Conservation (phyloP, 179 eudicot species). For the Heliamphora ciliata region DNA sequence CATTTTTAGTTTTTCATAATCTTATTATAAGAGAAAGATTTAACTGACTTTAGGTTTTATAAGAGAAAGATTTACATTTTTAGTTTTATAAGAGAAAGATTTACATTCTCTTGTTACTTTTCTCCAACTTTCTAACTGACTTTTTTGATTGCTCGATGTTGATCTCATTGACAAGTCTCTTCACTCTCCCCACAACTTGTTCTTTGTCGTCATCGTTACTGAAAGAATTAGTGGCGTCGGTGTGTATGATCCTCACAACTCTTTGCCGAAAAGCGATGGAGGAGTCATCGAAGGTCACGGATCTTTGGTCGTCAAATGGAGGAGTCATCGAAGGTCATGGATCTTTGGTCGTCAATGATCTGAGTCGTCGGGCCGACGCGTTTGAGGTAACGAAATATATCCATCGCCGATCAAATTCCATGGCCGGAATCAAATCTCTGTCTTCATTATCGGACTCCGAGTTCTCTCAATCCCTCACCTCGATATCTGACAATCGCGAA, state of each 20-base stretch:
- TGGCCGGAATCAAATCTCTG: no score
- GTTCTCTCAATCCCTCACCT: constrained; percentile 48
- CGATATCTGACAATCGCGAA: constrained; percentile 46
- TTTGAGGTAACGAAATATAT: no score
- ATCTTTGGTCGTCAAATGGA: no score
- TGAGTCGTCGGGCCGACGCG: constrained; percentile 14
- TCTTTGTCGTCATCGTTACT: constrained; percentile 21
- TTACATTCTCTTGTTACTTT: background rate
- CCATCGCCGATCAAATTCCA: no score
- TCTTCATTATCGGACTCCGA: constrained; percentile 55
- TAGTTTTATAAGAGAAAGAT: no score
- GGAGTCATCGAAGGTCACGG: background rate
- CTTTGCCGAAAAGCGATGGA: background rate
- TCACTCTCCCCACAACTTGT: constrained; percentile 12
- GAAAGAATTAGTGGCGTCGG: constrained; percentile 38
- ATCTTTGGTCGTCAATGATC: background rate
- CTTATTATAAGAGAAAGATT: background rate
- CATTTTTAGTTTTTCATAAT: no score
- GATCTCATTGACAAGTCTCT: constrained; percentile 30
- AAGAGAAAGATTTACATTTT: no score
- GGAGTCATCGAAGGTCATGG: background rate
- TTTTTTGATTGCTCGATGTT: constrained; percentile 3
- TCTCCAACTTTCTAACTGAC: background rate
- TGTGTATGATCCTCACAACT: constrained; percentile 26
- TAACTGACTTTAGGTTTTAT: background rate